Evolutionary conservation across 2,329 filamentous ascomycete genomes (phyloP).

Genomic region (Macroventuria anomochaeta): DNA sequence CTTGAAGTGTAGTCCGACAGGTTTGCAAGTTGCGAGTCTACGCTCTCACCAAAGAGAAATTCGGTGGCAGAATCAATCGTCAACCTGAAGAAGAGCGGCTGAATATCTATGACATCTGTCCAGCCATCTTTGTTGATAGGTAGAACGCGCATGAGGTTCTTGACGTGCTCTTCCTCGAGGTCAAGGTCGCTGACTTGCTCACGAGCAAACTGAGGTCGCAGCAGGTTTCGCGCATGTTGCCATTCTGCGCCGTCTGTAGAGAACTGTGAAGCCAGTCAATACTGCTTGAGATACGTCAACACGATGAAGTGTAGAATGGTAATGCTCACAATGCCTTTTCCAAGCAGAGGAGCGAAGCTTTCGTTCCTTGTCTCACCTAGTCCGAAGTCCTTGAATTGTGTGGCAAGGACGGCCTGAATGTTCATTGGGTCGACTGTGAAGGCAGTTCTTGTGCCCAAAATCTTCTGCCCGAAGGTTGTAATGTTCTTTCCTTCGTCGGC

Average conservation of each 20-base stretch:
- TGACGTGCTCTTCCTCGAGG: slow-evolving; percentile 38
- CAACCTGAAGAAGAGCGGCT: slow-evolving; percentile 50
- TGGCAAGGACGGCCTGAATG: slow-evolving; percentile 53
- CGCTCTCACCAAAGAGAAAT: slow-evolving; percentile 48
- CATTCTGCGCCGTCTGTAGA: slow-evolving; percentile 40
- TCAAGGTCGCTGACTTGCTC: slow-evolving; percentile 42
- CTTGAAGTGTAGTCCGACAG: slow-evolving; percentile 29
- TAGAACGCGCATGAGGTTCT: slow-evolving; percentile 44
- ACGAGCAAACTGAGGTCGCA: slow-evolving; percentile 45
- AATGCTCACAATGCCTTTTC: slow-evolving; percentile 46
- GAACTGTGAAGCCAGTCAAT: slow-evolving; percentile 29
- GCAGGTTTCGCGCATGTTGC: slow-evolving; percentile 41
- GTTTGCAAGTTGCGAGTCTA: slow-evolving; percentile 35
- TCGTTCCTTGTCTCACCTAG: slow-evolving; percentile 45
- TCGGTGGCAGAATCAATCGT: slow-evolving; percentile 49
- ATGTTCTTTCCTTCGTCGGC: slow-evolving; percentile 27
- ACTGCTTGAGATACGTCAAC: not conserved
- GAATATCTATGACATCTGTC: slow-evolving; percentile 42
- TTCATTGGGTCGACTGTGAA: slow-evolving; percentile 55
- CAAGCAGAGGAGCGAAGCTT: slow-evolving; percentile 50
- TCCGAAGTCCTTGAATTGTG: slow-evolving; percentile 55
- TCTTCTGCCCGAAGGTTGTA: slow-evolving; percentile 35
- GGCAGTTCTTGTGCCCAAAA: slow-evolving; percentile 21
- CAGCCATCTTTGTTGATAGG: slow-evolving; percentile 29
- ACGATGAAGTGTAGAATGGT: no score